Base-by-base conservation (phyloP, 2,329 filamentous ascomycete species). In the Aspergillus pseudoviridinutans region DNA sequence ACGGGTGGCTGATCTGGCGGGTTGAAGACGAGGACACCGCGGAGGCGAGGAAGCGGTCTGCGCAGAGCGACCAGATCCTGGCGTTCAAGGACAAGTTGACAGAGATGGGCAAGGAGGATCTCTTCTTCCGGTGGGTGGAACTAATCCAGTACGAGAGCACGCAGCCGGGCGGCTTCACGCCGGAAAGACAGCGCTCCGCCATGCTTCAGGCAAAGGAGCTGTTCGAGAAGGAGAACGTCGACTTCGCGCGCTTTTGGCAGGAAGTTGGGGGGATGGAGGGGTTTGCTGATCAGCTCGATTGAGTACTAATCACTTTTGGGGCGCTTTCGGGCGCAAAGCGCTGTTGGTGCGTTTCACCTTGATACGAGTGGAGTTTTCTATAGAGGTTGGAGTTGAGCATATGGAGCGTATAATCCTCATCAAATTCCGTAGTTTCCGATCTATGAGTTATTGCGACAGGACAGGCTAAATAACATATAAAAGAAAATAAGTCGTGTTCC, bases 61-160 rank as follows among this genome's bases (percentile, higher is more conserved):
- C 71, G 49, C 72, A 76, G 52, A 68, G 74, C 2, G 84, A 86
- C 61, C 91, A 94, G 74, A 87, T 97, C 8, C 84, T 94, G 61
- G 82, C 83, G 2, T 95, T 97, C 72, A 87, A 90, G 66, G 88
- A 94, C 47, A 86, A 86, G 22, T 80, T 97, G 64, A 82, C 84
- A 1, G 82, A 82, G 2, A 80, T 94, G 74, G 91, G 89, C 47
- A 96, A 96, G 75, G 92, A 96, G 73, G 86, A 89, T 62, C 74
- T 97, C 54, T 97, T 97, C 77, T 96, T 90, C 77, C 85, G 88
- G 55, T 96, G 92, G 91, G 90, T 96, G 51, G 92, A 97, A 78
- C 83, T 95, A 69, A 87, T 97, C 51, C 92, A 97, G 76, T 95
- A 86, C 68, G 92, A 96, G 76, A 88, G 90, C 46, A 88, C 86